phyloP scores from a whole-genome alignment of 208 protist species.

The Crithidia acanthocephali region DNA sequence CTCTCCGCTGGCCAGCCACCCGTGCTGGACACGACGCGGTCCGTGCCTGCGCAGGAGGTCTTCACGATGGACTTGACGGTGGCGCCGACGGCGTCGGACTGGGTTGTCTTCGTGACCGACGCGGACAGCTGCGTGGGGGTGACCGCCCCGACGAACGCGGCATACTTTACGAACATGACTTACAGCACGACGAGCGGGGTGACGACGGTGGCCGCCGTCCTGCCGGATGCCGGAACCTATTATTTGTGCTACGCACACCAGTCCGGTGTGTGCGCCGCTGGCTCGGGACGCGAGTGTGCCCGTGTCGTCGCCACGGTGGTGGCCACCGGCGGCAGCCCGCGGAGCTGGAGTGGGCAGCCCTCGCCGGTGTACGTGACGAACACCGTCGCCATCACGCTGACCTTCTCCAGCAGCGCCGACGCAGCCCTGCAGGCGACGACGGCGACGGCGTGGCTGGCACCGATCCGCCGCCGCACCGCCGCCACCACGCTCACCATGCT shows the following conservation, averaged over 20 bases:
- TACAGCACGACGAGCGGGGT: constrained; percentile 27
- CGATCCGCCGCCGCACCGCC: constrained; percentile 14
- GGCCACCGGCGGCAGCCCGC: constrained; percentile 48
- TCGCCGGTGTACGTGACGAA: constrained; percentile 60
- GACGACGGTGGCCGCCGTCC: constrained; percentile 46
- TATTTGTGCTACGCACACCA: constrained; percentile 84
- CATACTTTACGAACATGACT: constrained; percentile 36
- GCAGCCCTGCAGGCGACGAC: constrained; percentile 27
- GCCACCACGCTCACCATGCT: constrained; percentile 43
- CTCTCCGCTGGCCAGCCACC: constrained; percentile 56
- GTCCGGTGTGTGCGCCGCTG: constrained; percentile 37
- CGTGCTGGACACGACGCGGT: constrained; percentile 37
- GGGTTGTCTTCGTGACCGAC: constrained; percentile 60
- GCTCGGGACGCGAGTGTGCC: constrained; percentile 59
- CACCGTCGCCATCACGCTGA: constrained; percentile 38
- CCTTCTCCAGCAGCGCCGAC: constrained; percentile 31
- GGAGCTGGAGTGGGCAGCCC: constrained; percentile 60
- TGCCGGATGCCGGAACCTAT: constrained; percentile 64
- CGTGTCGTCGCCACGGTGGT: constrained; percentile 70
- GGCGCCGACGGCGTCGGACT: constrained; percentile 53
- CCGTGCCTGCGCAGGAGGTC: constrained; percentile 38
- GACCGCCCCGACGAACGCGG: constrained; percentile 32
- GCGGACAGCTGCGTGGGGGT: constrained; percentile 52
- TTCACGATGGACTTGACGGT: constrained; percentile 56
- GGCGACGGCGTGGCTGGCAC: constrained; percentile 48